Base-by-base conservation (phyloP, 441 rosid genomes). In the Flueggea neowawraea region DNA sequence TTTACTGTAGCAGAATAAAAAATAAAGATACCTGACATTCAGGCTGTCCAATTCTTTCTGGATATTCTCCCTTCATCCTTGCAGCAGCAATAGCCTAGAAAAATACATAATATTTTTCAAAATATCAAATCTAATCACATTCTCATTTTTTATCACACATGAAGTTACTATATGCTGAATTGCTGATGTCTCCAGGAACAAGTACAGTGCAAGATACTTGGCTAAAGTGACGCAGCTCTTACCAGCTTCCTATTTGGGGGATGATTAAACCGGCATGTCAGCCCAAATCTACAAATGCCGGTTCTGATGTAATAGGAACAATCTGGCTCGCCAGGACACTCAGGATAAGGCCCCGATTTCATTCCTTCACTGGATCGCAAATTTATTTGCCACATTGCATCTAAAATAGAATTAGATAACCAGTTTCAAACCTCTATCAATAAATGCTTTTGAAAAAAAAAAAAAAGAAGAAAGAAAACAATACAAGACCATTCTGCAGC, bases 201-300 rank as follows among this genome's bases (percentile, higher is more conserved):
- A 45, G 14, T 45, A 45, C 3, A 11, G 60, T 10, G 69, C 57
- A 65, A 77, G 47, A 62, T 66, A 48, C 55, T 59, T 52, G 57
- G 50, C 16, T 69, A 60, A 58, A 43, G 70, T 48, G 66, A 56
- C 56, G 61, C 61, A 62, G 53, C 16, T 61, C 52, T 32, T 88
- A 95, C 99, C 98, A 92, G 84, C 80, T 90, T 90, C 45, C 99
- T 76, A 73, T 92, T 92, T 70, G 85, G 89, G 74, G 99, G 99
- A 73, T 95, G 99, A 73, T 92, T 90, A 80, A 85, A 95, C 65
- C 95, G 90, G 70, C 99, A 95, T 54, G 91, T 87, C 28, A 90
- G 80, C 10, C 98, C 98, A 78, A 87, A 95, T 81, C 97, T 83
- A 75, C 99, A 95, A 60, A 95, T 89, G 47, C 99, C 98, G 57